Base-by-base conservation (phyloP, 495 filamentous ascomycete species). In the Neurospora sublineolata region DNA sequence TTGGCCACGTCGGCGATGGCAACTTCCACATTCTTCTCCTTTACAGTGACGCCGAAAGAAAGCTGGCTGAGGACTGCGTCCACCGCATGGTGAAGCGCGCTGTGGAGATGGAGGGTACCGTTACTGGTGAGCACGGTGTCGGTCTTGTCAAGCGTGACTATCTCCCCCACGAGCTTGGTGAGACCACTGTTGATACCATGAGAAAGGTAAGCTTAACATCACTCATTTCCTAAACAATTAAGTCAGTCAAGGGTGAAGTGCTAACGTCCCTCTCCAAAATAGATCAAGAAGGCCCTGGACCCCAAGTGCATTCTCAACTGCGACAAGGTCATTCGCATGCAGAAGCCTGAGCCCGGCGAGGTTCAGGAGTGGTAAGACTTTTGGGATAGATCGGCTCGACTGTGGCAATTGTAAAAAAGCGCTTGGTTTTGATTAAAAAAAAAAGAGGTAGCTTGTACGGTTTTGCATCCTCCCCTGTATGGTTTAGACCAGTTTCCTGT, bases 41-140 rank as follows among this genome's bases (percentile, higher is more conserved):
- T 33, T 94, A 92, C 76, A 91, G 89, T 72, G 86, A 91, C 5
- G 80, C 82, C 36, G 88, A 94, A 79, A 83, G 89, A 68, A 82
- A 82, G 72, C 82, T 85, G 39, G 90, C 89, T 4, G 90, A 92
- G 77, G 86, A 84, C n/a, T 78, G 93, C 9, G 91, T 94, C 27
- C 90, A 93, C 75, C 83, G 90, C 33, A 94, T 94, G 92, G 91
- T 94, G 40, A 93, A 93, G 84, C 83, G 91, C 68, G 92, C 92
- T 6, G 87, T 94, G 27, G 90, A 92, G 81, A 87, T 94, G 83
- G 92, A 94, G 76, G 92, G 92, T 9, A 94, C 92, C 3, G 90
- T 93, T 4, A 94, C 92, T 11, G 92, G 92, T 16, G 92, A 94
- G 80, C 92, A 94, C 76, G 92, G 92, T 60, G 87, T 94, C 38